Base-by-base conservation (phyloP, 257 asterid genomes). In the Verbascum thapsus region DNA sequence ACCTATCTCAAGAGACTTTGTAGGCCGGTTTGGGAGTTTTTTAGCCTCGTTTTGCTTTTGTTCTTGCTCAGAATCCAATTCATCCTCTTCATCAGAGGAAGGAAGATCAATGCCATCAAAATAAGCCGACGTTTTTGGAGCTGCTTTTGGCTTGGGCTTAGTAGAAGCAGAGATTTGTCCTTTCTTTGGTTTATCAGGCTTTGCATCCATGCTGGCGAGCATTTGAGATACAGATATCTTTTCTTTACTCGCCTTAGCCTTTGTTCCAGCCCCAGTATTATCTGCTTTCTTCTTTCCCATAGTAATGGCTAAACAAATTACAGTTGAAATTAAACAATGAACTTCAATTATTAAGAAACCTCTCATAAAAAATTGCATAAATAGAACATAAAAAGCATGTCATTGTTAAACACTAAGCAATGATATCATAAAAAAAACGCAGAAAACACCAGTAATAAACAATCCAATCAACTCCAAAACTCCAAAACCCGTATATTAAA, bases 221-320 rank as follows among this genome's bases (percentile, higher is more conserved):
- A 86, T 61, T 10, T 78, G 84, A 68, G 91, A 81, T 10, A 84
- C 95, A 3, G 91, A 72, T 49, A 79, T 41, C 65, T 79, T 81
- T 70, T 79, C 85, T 67, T 86, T 86, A 51, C 71, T 55, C 30
- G 76, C 83, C 76, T 86, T 86, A 10, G 75, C 65, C 73, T 86
- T 86, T 11, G 72, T 32, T 66, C 73, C 70, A 23, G 22, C 68
- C 18, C 74, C 87, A 67, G 56, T 62, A 15, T 86, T 88, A 15
- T 83, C 91, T 5, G 79, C 52, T 66, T 81, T 83, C 72, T 81
- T 86, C 82, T 78, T 86, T 7, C 88, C 95, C 95, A 86, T 84
- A 7, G 62, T n/a, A 15, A 57, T 10, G 39, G 20, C 73, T 67
- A 56, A 64, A 44, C 61, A 55, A 40, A 18, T n/a, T 62, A 68